Base-by-base conservation (phyloP, 257 asterid species). In the Rubia yunnanensis region DNA sequence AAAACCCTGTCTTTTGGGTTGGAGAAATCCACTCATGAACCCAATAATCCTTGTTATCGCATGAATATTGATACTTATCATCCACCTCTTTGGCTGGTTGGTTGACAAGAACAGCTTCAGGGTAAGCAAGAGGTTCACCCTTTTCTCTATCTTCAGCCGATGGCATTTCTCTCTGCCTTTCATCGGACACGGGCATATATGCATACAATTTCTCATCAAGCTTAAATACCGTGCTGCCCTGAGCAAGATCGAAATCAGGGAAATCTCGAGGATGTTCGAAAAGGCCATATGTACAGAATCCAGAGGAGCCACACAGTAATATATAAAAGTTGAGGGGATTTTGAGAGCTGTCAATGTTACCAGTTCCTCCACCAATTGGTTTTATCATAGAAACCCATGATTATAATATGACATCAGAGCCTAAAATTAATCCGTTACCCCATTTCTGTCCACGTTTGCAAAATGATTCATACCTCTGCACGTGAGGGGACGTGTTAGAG, bases 21-120 rank as follows among this genome's bases (percentile, higher is more conserved):
- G 66, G n/a, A 74, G 76, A 64, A 18, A 92, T 86, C 98, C 98
- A 92, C 22, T 96, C 98, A 23, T 92, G 98, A 27, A 88, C 87
- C 35, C 73, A 73, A 70, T 57, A 77, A 63, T 89, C 92, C 69
- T 81, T 87, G 72, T 89, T 85, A 58, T 92, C 96, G 32, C 92
- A 82, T 6, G 95, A 82, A 63, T 92, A 92, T 60, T 92, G 98
- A 20, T 92, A 92, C 72, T 92, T 92, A 68, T 92, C 98, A 56
- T 92, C 98, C 1, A 92, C 98, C 95, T 92, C 96, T 68, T 88
- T 81, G 39, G 68, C 22, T 15, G 98, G 96, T 54, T 92, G 56
- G 0, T 85, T 84, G 24, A 92, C 83, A 31, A 86, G 85, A 77
- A 92, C 96, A 27, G 98, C 98, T 73, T 92, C 98, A 0, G 83